Base-by-base conservation (phyloP, 257 asterid genomes). In the Salvia miltiorrhiza region DNA sequence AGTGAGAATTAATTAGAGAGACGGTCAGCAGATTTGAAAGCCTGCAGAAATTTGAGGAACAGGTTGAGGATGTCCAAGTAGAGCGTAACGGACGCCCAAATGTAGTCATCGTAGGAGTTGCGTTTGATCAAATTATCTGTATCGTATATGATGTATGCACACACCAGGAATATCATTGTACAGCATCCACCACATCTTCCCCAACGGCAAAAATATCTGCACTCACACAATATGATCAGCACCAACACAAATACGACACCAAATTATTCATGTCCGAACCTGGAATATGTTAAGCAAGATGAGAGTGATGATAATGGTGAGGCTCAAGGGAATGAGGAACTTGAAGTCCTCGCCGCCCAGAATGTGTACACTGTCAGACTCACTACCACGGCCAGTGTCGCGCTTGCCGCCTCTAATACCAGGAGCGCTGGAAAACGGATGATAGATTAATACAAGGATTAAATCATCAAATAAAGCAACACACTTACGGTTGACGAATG, bases 321-420 rank as follows among this genome's bases (percentile, higher is more conserved):
- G 59, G 64, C 80, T 37, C 72, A 86, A 88, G 7, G 93, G 93
- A 1, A 57, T 76, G 0, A 90, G 77, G 77, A 84, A 90, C 60
- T 35, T 65, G 72, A 86, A 88, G 53, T 83, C 71, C 35, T 84
- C 7, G 93, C 87, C 1, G 97, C 95, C 94, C 93, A 88, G 72
- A 88, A 88, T 63, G 95, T 84, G 87, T 83, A 90, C 8, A 77
- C 10, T 4, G 86, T 84, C 23, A 90, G 89, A 65, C 82, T 61
- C 9, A 90, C 9, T 7, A 88, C 87, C 77, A 86, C 88, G 21
- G 72, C 82, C 11, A 83, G 45, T 2, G 92, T 88, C 58, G 88
- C 62, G 1, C 78, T 66, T 0, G 58, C 83, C 0, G 93, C 45
- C 80, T 90, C 92, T 65, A 88, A 67, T 13, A 88, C 72, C 12